phyloP scores from a whole-genome alignment of 2,329 filamentous ascomycete species.

The Curvularia sp. region DNA sequence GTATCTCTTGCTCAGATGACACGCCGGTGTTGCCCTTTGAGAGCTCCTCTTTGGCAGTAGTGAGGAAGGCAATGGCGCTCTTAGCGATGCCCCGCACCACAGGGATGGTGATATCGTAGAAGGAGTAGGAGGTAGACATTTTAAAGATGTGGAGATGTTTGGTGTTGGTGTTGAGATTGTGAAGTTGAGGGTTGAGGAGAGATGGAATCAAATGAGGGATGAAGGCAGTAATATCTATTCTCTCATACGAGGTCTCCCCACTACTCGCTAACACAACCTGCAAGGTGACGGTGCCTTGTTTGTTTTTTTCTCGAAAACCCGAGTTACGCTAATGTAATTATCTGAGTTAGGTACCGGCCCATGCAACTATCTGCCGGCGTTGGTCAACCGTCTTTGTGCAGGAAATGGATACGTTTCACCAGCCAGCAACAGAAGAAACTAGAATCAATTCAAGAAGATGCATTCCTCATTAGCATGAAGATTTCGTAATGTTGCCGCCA shows the following conservation, averaged over 20 bases:
- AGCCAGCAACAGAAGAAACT: not conserved
- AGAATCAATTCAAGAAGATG: not conserved
- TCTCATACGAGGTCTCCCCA: not conserved
- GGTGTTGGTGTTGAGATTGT: not conserved
- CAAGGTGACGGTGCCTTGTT: not conserved
- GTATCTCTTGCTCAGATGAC: slow-evolving; percentile 27
- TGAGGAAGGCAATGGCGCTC: slow-evolving; percentile 27
- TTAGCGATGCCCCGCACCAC: slow-evolving; percentile 17
- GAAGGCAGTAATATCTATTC: not conserved
- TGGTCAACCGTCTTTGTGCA: not conserved
- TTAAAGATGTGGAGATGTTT: slow-evolving; percentile 6
- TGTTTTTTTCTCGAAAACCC: slow-evolving; percentile 1
- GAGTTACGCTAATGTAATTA: not conserved
- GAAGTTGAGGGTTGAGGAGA: not conserved
- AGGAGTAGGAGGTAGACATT: slow-evolving; percentile 29
- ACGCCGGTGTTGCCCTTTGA: slow-evolving; percentile 16
- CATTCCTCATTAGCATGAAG: not conserved
- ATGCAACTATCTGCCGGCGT: not conserved
- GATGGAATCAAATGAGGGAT: not conserved
- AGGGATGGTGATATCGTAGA: slow-evolving; percentile 29
- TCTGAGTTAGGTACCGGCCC: not conserved
- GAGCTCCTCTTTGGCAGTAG: slow-evolving; percentile 26
- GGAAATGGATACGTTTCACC: not conserved
- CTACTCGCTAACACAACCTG: not conserved
- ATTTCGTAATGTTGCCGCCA: not conserved